Evolutionary conservation across 169 alveolate genomes (phyloP).

Genomic region (Cystoisospora suis): DNA sequence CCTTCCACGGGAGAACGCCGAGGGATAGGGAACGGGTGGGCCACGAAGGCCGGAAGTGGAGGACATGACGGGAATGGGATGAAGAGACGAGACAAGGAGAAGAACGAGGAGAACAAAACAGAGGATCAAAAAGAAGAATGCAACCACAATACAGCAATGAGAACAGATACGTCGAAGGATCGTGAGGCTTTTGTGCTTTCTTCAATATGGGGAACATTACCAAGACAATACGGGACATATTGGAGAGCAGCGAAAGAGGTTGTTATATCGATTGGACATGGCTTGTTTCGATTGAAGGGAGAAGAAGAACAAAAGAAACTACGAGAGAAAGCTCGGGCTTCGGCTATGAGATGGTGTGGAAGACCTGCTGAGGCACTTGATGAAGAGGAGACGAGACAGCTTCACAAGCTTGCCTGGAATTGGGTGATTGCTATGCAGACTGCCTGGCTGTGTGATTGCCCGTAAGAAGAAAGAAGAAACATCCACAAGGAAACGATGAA

Average conservation of each 20-base stretch:
- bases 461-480: neutral
- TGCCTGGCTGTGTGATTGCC: slow-evolving; percentile 19
- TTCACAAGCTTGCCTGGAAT: slow-evolving; percentile 15
- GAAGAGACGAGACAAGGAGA: neutral
- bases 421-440: slow-evolving; percentile 21
- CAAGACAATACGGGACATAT: neutral
- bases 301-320: neutral
- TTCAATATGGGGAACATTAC: too few relatives aligned
- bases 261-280: neutral
- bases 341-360: neutral
- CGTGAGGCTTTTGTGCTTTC: too few relatives aligned
- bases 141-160: too few relatives aligned
- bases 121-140: too few relatives aligned
- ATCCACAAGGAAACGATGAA: neutral
- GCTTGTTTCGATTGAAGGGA: neutral
- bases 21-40: neutral
- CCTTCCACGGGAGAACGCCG: neutral
- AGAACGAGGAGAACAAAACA: neutral
- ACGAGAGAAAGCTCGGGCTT: neutral
- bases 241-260: neutral
- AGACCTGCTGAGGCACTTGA: neutral
- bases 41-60: neutral
- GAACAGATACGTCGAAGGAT: too few relatives aligned
- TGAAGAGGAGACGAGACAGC: neutral
- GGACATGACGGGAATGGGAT: neutral